Evolutionary conservation across 139 green algal genomes (phyloP), one percentile per base, ranked within the genome.

Genomic region (Volvox reticuliferus): DNA sequence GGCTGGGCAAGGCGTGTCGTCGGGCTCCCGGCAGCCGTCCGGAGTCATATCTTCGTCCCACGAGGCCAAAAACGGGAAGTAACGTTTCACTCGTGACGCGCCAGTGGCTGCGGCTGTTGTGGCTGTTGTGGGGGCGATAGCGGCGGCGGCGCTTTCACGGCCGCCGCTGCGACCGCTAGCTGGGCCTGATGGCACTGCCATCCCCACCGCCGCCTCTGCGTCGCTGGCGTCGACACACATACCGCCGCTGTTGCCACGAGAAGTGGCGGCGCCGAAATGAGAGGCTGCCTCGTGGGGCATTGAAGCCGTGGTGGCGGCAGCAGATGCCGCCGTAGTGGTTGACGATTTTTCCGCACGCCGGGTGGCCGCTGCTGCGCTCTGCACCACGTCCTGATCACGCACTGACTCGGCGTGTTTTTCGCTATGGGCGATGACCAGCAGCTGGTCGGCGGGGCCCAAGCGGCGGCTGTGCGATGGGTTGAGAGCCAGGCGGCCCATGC

Each of bases 41-140:
- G 44, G 44, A 21, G 24, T 12, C 69, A 82, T 3, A n/a, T 87
- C 87, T 65, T 91, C 87, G 22, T 86, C 87, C 76, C 77, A 90
- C 0, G 86, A 90, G 0, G 86, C 86, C 5, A 90, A 61, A 16
- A 61, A 75, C 0, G 86, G 86, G 0, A 85, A 16, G 86, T 90
- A 90, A 9, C 75, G 75, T 71, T 78, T 84, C 37, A 89, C 85
- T 19, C 85, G 85, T 16, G 37, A 36, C 21, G 65, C 5, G 65
- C 65, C 65, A 28, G 21, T 16, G 5, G 61, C 17, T 28, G 19
- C 62, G 20, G 62, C 2, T 12, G n/a, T 18, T 30, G 55, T 12
- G 12, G 21, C 55, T 20, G 5, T 32, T 32, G 3, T 33, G 28
- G 30, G 18, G 61, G 16, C 81, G 61, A 14, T 55, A 16, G n/a